Conservation (phyloP, 371 early-diverging fungal genomes). For the Apophysomyces ossiformis region DNA sequence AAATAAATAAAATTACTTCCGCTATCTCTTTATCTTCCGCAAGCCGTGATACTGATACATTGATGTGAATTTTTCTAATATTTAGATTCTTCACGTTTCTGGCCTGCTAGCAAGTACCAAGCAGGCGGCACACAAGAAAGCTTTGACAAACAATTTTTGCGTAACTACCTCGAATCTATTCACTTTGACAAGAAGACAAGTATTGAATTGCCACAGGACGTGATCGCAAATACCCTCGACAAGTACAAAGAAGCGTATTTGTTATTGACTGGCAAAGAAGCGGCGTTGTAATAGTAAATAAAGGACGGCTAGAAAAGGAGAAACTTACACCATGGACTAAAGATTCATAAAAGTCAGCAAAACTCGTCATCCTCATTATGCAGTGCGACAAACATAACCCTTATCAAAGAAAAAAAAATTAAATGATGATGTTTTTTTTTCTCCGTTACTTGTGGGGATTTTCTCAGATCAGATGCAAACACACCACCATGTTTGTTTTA, state of each 20-base stretch:
- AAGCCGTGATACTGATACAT: too few relatives aligned
- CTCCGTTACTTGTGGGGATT: too few relatives aligned
- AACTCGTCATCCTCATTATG: too few relatives aligned
- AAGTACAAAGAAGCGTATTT: slow-evolving; percentile 92
- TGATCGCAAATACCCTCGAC: slow-evolving; percentile 81
- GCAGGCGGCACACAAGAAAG: slow-evolving; percentile 88
- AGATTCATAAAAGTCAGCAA: too few relatives aligned
- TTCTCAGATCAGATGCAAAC: too few relatives aligned
- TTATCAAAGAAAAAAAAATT: too few relatives aligned
- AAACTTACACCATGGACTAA: background rate
- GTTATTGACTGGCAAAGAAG: slow-evolving; percentile 82
- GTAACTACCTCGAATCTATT: slow-evolving; percentile 91
- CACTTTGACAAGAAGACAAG: slow-evolving; percentile 87
- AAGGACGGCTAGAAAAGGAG: too few relatives aligned
- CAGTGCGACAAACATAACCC: too few relatives aligned
- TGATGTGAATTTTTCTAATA: background rate
- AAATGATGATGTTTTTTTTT: too few relatives aligned
- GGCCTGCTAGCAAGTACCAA: slow-evolving; percentile 85
- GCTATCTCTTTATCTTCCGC: too few relatives aligned
- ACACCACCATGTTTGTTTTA: background rate
- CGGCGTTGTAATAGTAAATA: slow-evolving; percentile 53
- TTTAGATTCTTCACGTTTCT: slow-evolving; percentile 95
- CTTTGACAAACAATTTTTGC: slow-evolving; percentile 96
- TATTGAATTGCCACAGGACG: slow-evolving; percentile 83
- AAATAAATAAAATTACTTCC: background rate